Conservation (phyloP, 306 rosid species). For the Lupinus albus region DNA sequence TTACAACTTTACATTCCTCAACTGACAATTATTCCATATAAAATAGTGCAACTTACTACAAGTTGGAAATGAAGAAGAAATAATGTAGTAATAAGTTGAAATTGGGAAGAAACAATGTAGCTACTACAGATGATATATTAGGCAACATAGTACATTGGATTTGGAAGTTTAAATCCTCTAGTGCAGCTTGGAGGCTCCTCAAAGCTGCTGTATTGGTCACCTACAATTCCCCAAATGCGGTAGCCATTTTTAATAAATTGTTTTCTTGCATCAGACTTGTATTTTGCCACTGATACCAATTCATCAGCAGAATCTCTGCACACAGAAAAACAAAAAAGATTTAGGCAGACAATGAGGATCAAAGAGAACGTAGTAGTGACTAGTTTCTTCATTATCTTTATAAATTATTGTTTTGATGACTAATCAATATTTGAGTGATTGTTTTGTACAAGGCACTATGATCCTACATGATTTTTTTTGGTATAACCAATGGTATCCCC, state of each 20-base stretch:
- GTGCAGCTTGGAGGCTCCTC: conserved; percentile 31
- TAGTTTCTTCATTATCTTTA: too few relatives aligned
- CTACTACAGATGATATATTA: conserved; percentile 9
- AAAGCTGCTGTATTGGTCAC: conserved; percentile 45
- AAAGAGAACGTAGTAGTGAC: background rate
- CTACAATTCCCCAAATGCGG: conserved; percentile 45
- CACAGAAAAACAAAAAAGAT: background rate
- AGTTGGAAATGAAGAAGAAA: background rate
- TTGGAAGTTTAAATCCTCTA: conserved; percentile 46
- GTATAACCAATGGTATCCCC: too few relatives aligned
- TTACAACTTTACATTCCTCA: background rate
- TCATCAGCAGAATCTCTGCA: conserved; percentile 39
- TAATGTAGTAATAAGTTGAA: too few relatives aligned
- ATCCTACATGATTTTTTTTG: too few relatives aligned
- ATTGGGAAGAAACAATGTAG: background rate
- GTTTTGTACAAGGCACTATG: too few relatives aligned
- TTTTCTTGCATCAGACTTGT: conserved; percentile 38
- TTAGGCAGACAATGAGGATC: conserved; percentile 10
- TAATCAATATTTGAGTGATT: too few relatives aligned
- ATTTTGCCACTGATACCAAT: conserved; percentile 35
- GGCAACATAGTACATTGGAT: conserved; percentile 48
- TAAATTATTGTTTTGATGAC: too few relatives aligned
- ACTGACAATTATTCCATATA: conserved; percentile 1
- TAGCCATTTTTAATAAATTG: conserved; percentile 27
- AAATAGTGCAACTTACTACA: background rate